phyloP scores from a whole-genome alignment of 2,329 filamentous ascomycete species.

The Colletotrichum melonis region DNA sequence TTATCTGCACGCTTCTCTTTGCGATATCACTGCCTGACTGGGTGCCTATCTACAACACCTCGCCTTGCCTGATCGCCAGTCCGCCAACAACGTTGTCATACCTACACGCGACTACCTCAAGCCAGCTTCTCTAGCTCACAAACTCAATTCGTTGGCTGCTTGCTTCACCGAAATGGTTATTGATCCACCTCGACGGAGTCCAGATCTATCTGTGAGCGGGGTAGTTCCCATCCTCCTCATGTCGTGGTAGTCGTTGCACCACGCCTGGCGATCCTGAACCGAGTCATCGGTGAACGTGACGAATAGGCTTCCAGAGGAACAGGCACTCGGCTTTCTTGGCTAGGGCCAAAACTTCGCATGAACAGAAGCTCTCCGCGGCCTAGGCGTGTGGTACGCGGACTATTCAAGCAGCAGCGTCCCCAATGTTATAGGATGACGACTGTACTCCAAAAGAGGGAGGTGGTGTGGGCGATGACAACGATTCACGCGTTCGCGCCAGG shows the following conservation, averaged over 20 bases:
- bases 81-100: neutral
- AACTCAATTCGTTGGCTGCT: neutral
- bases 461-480: constrained; percentile 7
- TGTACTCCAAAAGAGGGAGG: neutral
- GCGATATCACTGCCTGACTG: neutral
- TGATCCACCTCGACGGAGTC: neutral
- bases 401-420: neutral
- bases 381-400: constrained; percentile 9
- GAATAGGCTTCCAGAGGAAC: neutral
- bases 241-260: neutral
- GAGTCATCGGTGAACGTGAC: constrained; percentile 20
- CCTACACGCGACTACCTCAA: neutral
- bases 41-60: neutral
- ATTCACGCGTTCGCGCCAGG: neutral
- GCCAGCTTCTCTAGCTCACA: neutral
- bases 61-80: neutral
- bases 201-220: constrained; percentile 1
- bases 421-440: neutral
- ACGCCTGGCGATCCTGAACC: neutral
- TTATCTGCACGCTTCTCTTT: neutral
- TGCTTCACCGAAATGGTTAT: neutral
- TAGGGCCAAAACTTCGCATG: constrained; percentile 2
- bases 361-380: neutral
- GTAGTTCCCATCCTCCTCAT: constrained; percentile 7
- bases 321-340: neutral